Base-by-base conservation (phyloP, 2,329 filamentous ascomycete species). In the Neonectria punicea region DNA sequence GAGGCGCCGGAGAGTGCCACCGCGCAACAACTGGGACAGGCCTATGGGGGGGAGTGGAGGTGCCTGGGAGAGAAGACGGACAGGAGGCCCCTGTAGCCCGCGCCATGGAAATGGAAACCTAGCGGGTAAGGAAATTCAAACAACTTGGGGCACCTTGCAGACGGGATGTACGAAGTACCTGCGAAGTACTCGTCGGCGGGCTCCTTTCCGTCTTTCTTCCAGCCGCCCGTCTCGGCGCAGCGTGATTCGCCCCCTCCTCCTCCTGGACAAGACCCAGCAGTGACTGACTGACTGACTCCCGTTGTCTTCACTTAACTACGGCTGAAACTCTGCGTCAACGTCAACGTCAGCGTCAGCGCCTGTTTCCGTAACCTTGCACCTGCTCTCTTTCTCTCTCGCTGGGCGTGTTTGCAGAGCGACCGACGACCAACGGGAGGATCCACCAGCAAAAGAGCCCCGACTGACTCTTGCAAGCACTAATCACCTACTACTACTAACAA, bases 181-280 rank as follows among this genome's bases (percentile, higher is more conserved):
- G 44, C 47, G 44, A 41, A 58, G 55, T 50, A 58, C 56, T 34
- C 41, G 25, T 41, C 58, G 39, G 41, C 50, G 36, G 36, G 36
- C 6, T 39, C 36, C 36, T 14, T 36, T 54, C 58, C 43, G n/a
- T 47, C 58, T 39, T 49, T 60, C 58, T 10, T 30, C 30, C 58
- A 60, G 58, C 58, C 58, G 58, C 58, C 41, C 50, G 41, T 25
- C 49, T 60, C n/a, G 2, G n/a, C 8, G 8, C 39, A 20, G 16
- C 39, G 10, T 60, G 49, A 60, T 60, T 61, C 41, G 58, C 50
- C 58, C 58, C 58, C 41, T 10, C 39, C 39, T 5, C 39, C 14
- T 8, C 36, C 5, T 25, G 25, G 5, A 25, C 39, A n/a, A 14
- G 16, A n/a, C 39, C 39, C 39, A 41, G 39, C 39, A 41, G 39